These are phyloP conservation scores for Choanephora cucurbitarum DNA, from an alignment of 371 early-diverging fungal species.

Conservation along the genomic window DNA sequence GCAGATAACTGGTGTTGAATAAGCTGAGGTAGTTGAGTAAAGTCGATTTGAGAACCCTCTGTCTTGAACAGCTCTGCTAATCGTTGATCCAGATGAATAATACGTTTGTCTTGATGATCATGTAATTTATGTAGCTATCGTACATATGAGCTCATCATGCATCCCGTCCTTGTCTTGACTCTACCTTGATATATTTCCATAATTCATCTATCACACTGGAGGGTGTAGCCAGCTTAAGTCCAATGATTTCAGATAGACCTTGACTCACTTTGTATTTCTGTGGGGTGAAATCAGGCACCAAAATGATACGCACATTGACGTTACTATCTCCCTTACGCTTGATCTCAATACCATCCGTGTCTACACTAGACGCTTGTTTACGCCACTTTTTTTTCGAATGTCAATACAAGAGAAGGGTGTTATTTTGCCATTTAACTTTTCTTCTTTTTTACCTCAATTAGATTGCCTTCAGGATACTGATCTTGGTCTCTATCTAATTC, in stretches of 20 bases:
- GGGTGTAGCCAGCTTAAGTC: constrained; percentile 72
- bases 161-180: not conserved
- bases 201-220: constrained; percentile 77
- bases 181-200: constrained; percentile 94
- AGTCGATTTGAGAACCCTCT: constrained; percentile 58
- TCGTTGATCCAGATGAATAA: constrained; percentile 64
- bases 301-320: constrained; percentile 74
- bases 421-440: not conserved
- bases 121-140: constrained; percentile 69
- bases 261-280: constrained; percentile 79
- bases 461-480: constrained; percentile 70
- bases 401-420: no score
- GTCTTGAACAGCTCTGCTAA: constrained; percentile 36
- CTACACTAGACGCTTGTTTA: constrained; percentile 55
- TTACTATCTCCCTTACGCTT: constrained; percentile 87
- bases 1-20: constrained; percentile 73
- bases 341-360: constrained; percentile 91
- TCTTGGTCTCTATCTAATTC: constrained; percentile 82
- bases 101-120: constrained; percentile 75
- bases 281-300: constrained; percentile 77
- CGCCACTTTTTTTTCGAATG: no score
- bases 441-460: constrained; percentile 59
- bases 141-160: not conserved
- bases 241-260: constrained; percentile 67
- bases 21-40: constrained; percentile 81